phyloP scores from a whole-genome alignment of 805 yeast genomes.

The Cyberlindnera saturnus region DNA sequence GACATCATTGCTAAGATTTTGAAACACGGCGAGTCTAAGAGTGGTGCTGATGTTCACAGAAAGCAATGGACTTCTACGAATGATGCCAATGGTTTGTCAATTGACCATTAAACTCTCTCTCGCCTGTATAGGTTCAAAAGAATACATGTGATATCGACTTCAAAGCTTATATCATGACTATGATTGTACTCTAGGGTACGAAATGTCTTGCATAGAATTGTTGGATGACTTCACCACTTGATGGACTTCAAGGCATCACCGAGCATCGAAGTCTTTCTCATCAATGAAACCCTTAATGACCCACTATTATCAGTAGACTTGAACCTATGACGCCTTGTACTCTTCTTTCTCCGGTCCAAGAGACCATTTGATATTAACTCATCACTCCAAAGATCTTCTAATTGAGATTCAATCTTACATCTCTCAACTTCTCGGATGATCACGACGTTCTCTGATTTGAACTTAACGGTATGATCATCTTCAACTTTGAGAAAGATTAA shows the following conservation, averaged over 20 bases:
- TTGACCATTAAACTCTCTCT: no score
- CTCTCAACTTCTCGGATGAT: conserved; percentile 16
- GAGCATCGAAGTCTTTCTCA: conserved; percentile 19
- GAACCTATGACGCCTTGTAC: not conserved
- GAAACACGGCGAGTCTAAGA: conserved; percentile 51
- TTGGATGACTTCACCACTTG: not conserved
- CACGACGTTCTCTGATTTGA: conserved; percentile 1
- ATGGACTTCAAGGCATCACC: conserved; percentile 18
- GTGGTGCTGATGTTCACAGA: conserved; percentile 23
- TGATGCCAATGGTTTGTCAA: conserved; percentile 33
- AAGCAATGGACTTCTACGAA: conserved; percentile 35
- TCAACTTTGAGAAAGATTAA: conserved; percentile 20
- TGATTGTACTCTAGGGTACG: not conserved
- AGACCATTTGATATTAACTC: conserved; percentile 15
- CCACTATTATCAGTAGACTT: not conserved
- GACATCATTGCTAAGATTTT: conserved; percentile 56
- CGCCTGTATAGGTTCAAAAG: no score
- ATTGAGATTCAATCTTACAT: conserved; percentile 20
- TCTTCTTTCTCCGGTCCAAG: not conserved
- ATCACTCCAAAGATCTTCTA: conserved; percentile 30
- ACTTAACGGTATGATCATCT: conserved; percentile 2
- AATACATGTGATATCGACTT: no score
- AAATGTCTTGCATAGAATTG: not conserved
- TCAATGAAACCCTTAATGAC: conserved; percentile 10
- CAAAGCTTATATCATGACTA: conserved; percentile 2